phyloP scores from a whole-genome alignment of 1,284 basidiomycete species.

The Melampsora americana region DNA sequence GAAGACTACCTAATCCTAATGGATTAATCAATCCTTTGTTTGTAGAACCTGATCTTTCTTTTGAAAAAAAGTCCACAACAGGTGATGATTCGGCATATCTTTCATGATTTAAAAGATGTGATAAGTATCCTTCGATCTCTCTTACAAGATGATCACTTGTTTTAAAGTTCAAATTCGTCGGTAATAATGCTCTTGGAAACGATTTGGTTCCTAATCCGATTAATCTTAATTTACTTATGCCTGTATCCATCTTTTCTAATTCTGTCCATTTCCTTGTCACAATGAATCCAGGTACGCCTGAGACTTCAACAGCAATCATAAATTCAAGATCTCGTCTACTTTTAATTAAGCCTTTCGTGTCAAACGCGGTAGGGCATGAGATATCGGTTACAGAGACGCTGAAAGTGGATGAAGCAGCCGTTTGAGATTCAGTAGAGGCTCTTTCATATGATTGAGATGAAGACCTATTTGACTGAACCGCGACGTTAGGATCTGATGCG shows the following conservation, averaged over 20 bases:
- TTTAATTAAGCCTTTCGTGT: conserved; percentile 32
- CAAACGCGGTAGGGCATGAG: conserved; percentile 31
- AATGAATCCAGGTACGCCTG: conserved; percentile 31
- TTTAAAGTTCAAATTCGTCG: conserved; percentile 33
- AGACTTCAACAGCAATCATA: conserved; percentile 38
- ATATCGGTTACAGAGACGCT: conserved; percentile 38
- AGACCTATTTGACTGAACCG: neutral
- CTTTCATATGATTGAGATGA: neutral
- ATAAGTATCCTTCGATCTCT: conserved; percentile 30
- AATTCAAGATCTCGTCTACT: conserved; percentile 25
- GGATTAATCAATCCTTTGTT: neutral
- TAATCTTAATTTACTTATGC: conserved; percentile 27
- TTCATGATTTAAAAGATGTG: conserved; percentile 32
- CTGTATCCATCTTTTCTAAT: conserved; percentile 38
- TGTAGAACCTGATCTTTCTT: conserved; percentile 35
- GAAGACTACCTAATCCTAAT: conserved; percentile 6
- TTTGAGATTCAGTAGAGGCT: too few species aligned
- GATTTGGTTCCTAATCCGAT: conserved; percentile 32
- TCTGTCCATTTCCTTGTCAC: conserved; percentile 38
- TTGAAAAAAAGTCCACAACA: conserved; percentile 32
- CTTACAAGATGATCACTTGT: conserved; percentile 29
- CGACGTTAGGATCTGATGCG: neutral
- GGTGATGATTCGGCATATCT: conserved; percentile 39
- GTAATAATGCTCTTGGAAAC: conserved; percentile 42
- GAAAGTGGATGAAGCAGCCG: conserved; percentile 1